Conservation (phyloP, 2,329 filamentous ascomycete genomes). For the Cordyceps militaris region DNA sequence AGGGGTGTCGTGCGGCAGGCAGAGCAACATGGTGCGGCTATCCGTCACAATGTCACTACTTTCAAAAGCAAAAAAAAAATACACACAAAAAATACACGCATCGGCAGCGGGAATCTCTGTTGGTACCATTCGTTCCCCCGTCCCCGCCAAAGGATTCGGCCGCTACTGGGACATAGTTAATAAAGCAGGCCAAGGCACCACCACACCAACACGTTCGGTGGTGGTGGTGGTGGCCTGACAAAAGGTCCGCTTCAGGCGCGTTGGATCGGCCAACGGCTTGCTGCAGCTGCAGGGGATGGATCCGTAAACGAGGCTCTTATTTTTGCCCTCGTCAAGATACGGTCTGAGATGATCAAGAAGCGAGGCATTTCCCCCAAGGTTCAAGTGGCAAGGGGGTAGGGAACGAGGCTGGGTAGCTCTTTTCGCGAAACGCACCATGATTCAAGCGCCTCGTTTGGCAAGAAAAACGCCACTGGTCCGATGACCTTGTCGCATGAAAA, state of each 20-base stretch:
- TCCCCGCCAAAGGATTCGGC: no score
- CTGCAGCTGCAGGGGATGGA: not conserved
- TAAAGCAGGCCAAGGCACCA: no score
- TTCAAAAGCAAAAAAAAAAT: not conserved
- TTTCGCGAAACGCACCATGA: not conserved
- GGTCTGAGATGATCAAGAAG: no score
- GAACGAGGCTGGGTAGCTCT: not conserved
- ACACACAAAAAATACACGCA: no score
- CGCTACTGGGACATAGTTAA: no score
- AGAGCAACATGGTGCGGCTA: not conserved
- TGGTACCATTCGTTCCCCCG: not conserved
- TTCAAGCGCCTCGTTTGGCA: not conserved
- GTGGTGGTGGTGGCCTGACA: no score
- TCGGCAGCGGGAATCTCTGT: not conserved
- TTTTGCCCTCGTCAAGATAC: not conserved
- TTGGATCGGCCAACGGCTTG: not conserved
- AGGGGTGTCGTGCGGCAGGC: not conserved
- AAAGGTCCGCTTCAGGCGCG: no score
- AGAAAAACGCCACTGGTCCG: not conserved
- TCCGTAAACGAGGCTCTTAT: not conserved
- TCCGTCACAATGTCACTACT: not conserved
- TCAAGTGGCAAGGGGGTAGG: not conserved
- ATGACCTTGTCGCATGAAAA: not conserved
- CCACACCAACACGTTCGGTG: no score
- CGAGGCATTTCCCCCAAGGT: not conserved